Base-by-base conservation (phyloP, 352 stramenopile genomes). In the Phytophthora pini region DNA sequence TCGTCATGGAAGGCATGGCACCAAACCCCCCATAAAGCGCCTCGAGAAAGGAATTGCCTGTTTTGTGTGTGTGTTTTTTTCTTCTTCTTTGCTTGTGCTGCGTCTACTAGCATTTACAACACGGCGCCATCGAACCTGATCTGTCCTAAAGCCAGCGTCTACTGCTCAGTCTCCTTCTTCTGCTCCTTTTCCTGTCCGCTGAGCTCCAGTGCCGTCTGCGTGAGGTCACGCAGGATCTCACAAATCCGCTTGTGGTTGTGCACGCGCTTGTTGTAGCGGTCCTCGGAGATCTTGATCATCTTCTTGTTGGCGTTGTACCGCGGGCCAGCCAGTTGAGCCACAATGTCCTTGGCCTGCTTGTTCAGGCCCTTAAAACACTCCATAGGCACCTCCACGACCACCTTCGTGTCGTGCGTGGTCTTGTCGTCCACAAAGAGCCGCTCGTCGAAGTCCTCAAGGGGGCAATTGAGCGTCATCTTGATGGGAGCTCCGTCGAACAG, bases 181-280 rank as follows among this genome's bases (percentile, higher is more conserved):
- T 71, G 53, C 50, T 74, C 49, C 57, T 74, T 65, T 22, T 65
- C 36, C 58, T 84, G 65, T 13, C 67, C 65, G 44, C 80, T 88
- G 40, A 92, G 70, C 59, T 92, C 72, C 59, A 86, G 70, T n/a
- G 85, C 79, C 26, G 83, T 87, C 61, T 86, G 62, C 38, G 85
- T 92, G 27, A 94, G 74, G 48, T 94, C 84, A 46, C 76, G 83
- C 66, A 94, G 71, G 61, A 94, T 88, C 55, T 91, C 86, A 64
- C 86, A 94, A 57, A 94, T 77, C 12, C 86, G 82, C 78, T 94
- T 92, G 80, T 94, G 86, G 79, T 94, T 94, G 72, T 80, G 78
- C 61, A 94, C 84, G 53, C 86, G 86, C 59, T 73, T 88, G 31
- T 73, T 67, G 79, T 92, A 92, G 43, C 82, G 82, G 72, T 94